Base-by-base conservation (phyloP, 1,284 basidiomycete species). In the Neotropicomus parvogracilis region DNA sequence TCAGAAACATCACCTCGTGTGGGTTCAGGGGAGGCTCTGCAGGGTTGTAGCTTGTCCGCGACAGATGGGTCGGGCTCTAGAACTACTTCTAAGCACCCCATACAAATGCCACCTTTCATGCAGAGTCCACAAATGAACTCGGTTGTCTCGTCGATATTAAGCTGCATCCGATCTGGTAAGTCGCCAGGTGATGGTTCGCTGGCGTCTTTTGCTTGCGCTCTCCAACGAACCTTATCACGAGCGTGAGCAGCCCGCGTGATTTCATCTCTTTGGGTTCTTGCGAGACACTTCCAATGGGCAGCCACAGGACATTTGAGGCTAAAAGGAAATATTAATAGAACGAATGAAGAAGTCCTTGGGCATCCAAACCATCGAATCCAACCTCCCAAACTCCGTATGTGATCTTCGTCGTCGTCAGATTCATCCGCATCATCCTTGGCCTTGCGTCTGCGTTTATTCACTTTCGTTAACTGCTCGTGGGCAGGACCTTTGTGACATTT, bases 101-200 rank as follows among this genome's bases (percentile, higher is more conserved):
- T 84, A 64, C 90, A 93, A n/a, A 79, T 66, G 11, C 84, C 83
- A 13, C 82, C 83, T 56, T 83, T 85, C 59, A 75, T 76, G 61
- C 91, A 94, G n/a, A 78, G 70, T 19, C 80, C 77, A 60, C 91
- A 94, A 24, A 86, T 71, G 59, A 91, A 94, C 52, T 87, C 82
- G 0, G 88, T 88, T 2, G 77, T 82, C 62, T 90, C 77, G 52
- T 81, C 66, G 29, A 75, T 62, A 35, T 69, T 70, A 10, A 94
- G 68, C 26, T 59, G 57, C 39, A 55, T 59, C 27, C 63, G 57
- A 41, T 65, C 43, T 7, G 60, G 59, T 21, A 65, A 56, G 32
- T 56, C 62, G 26, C 55, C 59, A 24, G 59, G 31, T 17, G 57
- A 34, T n/a, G 52, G 38, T 32, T 52, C 48, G 12, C n/a, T 20